Percentiles rank a stretch among this genome's conserved stretches.
These are phyloP conservation scores for Otatea glauca DNA, from an alignment of 176 grass and related monocot species.

Conservation along the genomic window DNA sequence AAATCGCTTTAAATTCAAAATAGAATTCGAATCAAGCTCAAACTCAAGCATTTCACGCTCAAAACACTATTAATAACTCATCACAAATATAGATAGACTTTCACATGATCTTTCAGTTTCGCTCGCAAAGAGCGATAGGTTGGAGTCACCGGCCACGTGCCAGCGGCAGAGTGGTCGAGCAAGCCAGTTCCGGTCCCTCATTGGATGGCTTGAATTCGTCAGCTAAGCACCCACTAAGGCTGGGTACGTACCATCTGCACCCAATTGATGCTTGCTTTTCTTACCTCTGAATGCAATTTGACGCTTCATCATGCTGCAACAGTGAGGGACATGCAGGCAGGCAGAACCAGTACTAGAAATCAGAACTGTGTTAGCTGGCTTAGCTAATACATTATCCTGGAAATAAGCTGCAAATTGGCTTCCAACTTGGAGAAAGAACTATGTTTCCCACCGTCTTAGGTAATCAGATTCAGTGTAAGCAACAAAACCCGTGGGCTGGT, in stretches of 20 bases:
- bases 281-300: neutral
- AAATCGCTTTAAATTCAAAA: too few species aligned
- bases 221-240: constrained; percentile 2
- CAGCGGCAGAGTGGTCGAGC: neutral
- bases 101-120: neutral
- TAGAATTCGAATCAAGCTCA: too few species aligned
- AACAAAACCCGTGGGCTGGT: constrained; percentile 7
- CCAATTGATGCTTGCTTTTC: neutral
- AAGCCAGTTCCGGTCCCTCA: neutral
- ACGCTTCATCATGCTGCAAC: neutral
- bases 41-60: too few species aligned
- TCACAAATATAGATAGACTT: too few species aligned
- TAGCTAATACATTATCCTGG: too few species aligned
- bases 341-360: neutral
- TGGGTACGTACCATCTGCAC: neutral
- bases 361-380: neutral
- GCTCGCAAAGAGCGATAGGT: neutral
- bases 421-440: neutral
- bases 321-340: neutral
- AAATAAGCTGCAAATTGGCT: neutral
- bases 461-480: neutral
- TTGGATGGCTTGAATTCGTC: neutral
- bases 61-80: too few species aligned
- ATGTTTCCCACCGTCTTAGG: neutral
- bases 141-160: neutral